Evolutionary conservation across 148 eudicot species (phyloP).

Genomic region (Cornus kousa): DNA sequence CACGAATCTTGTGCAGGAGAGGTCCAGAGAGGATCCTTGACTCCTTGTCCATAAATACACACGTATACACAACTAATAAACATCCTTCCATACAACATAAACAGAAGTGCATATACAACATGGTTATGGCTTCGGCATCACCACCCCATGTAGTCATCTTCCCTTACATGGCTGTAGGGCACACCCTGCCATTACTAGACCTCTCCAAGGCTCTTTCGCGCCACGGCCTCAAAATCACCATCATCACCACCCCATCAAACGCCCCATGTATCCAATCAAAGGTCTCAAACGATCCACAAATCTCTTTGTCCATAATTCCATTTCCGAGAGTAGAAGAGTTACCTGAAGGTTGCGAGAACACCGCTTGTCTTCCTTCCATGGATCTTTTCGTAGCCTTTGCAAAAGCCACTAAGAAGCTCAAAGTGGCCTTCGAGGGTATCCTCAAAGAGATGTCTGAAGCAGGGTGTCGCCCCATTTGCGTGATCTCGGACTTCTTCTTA

Average conservation of each 20-base stretch:
- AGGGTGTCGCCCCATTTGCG: conserved; percentile 18
- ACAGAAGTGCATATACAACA: too few species aligned
- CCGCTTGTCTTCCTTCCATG: conserved; percentile 25
- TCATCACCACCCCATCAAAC: conserved; percentile 27
- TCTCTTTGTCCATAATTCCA: conserved; percentile 18
- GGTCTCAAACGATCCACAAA: conserved; percentile 9
- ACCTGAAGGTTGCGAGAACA: conserved; percentile 36
- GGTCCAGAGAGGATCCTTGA: too few species aligned
- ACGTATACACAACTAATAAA: too few species aligned
- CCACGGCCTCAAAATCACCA: conserved; percentile 18
- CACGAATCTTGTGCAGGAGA: too few species aligned
- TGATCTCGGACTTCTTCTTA: conserved; percentile 29
- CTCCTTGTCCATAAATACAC: too few species aligned
- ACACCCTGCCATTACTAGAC: conserved; percentile 33
- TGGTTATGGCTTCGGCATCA: conserved; percentile 7
- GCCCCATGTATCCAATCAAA: conserved; percentile 9
- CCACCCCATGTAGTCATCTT: conserved; percentile 22
- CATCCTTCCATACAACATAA: too few species aligned
- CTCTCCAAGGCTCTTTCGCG: conserved; percentile 27
- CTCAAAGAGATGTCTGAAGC: conserved; percentile 16
- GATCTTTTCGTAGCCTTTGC: conserved; percentile 27
- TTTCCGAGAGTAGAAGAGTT: conserved; percentile 21
- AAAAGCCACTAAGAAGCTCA: conserved; percentile 27
- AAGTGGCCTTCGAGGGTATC: conserved; percentile 24
- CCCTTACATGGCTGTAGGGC: conserved; percentile 42